Percentiles rank a stretch among this genome's conserved stretches.
These are phyloP conservation scores for Ailanthus altissimus DNA, from an alignment of 345 rosid genomes.

Conservation along the genomic window DNA sequence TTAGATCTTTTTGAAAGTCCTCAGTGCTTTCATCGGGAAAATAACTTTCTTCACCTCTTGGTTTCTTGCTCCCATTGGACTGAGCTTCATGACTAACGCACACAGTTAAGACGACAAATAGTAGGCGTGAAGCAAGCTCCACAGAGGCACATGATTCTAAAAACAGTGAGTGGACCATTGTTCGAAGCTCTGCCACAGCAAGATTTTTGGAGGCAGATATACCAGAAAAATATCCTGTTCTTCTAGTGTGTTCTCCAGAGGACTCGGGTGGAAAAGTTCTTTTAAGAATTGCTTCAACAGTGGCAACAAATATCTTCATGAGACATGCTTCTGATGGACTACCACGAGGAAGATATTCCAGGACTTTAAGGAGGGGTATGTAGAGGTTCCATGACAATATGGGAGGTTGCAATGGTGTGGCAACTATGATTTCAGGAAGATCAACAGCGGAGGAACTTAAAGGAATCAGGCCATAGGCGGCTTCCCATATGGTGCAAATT, in stretches of 20 bases:
- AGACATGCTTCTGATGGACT: slow-evolving; percentile 99
- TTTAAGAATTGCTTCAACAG: slow-evolving; percentile 86
- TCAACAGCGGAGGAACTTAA: slow-evolving; percentile 93
- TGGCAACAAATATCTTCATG: slow-evolving; percentile 94
- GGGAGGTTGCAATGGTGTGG: slow-evolving; percentile 93
- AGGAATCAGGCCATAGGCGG: slow-evolving; percentile 95
- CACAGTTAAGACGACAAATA: slow-evolving; percentile 92
- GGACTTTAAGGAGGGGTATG: slow-evolving; percentile 95
- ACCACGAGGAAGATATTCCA: slow-evolving; percentile 97
- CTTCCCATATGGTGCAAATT: slow-evolving; percentile 99
- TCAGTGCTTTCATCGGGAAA: slow-evolving; percentile 42
- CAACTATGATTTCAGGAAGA: slow-evolving; percentile 95
- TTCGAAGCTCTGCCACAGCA: slow-evolving; percentile 94
- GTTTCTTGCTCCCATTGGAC: slow-evolving; percentile 68
- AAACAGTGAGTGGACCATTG: slow-evolving; percentile 96
- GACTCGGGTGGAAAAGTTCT: slow-evolving; percentile 83
- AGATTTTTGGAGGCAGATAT: slow-evolving; percentile 76
- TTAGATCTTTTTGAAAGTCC: slow-evolving; percentile 43
- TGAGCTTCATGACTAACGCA: slow-evolving; percentile 98
- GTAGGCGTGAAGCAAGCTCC: slow-evolving; percentile 91
- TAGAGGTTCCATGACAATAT: slow-evolving; percentile 89
- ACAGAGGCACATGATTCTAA: slow-evolving; percentile 85
- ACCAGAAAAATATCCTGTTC: slow-evolving; percentile 51
- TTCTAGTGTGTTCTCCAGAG: slow-evolving; percentile 51
- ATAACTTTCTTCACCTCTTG: slow-evolving; percentile 52